A percentile compares a stretch with the other conserved stretches of the same genome.
Conservation (phyloP, 2,329 filamentous ascomycete species). For the Botryotinia calthae region DNA sequence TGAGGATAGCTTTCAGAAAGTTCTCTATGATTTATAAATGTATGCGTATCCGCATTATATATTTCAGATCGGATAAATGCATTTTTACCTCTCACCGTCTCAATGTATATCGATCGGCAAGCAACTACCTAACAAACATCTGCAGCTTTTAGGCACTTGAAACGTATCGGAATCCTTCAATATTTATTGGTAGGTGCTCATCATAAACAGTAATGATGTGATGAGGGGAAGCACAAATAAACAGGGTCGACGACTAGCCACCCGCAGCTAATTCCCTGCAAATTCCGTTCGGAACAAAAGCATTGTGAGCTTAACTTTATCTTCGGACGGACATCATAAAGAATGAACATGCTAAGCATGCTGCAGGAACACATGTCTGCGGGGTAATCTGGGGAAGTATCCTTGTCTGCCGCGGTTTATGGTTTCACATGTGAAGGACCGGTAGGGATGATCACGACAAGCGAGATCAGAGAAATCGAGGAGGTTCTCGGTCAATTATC, state of each 20-base stretch:
- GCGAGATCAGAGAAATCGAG: not conserved
- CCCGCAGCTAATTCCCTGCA: not conserved
- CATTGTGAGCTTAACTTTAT: not conserved
- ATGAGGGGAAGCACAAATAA: not conserved
- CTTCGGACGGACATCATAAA: not conserved
- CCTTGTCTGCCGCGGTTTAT: slow-evolving; percentile 6
- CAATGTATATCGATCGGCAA: not conserved
- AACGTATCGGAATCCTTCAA: too few relatives aligned
- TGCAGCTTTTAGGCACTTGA: not conserved
- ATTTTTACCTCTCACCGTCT: not conserved
- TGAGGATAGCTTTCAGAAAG: too few relatives aligned
- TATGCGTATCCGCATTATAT: not conserved
- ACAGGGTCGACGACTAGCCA: not conserved
- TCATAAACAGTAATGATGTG: not conserved
- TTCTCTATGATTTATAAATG: not conserved
- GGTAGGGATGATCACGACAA: not conserved
- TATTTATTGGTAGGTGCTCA: not conserved
- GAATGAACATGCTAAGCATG: not conserved
- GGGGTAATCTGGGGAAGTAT: slow-evolving; percentile 5
- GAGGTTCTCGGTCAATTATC: not conserved
- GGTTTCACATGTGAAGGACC: not conserved
- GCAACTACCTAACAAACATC: not conserved
- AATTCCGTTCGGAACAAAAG: not conserved
- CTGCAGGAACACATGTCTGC: slow-evolving; percentile 10
- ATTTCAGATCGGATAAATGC: not conserved